Base-by-base conservation (phyloP, 441 rosid genomes). In the Francoa sonchifolia region DNA sequence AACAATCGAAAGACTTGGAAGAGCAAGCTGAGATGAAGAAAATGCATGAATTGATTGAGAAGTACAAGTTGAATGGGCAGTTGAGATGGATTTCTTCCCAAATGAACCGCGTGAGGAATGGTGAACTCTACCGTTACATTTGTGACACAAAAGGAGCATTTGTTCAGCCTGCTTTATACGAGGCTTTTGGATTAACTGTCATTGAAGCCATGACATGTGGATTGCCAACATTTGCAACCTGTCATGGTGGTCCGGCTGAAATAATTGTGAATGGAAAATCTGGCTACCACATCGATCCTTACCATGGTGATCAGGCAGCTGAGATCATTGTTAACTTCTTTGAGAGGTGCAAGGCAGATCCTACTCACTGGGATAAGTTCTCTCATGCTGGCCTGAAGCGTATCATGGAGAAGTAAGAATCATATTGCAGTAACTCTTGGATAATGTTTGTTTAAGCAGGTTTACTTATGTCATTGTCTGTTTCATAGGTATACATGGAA, bases 131-230 rank as follows among this genome's bases (percentile, higher is more conserved):
- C 59, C 75, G 97, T 0, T 78, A 59, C 76, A 81, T 88, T 10
- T 72, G 82, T 41, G 97, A 88, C 58, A 71, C 76, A 1, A 83
- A 62, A 63, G 97, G 97, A 19, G 97, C 75, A 4, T 88, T 88
- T 5, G 95, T 83, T 53, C 97, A 88, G 73, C 95, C 97, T 0
- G 95, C 95, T 2, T 1, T 83, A 18, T 88, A 88, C 10, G 97
- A 88, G 50, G 97, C 97, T 2, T 88, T 88, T 18, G 97, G 97
- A 0, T 53, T 88, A 50, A 87, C 97, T 0, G 97, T 83, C 8
- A 81, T 88, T 2, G 97, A 88, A 74, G 87, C 97, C 50, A 88
- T 88, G 97, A 69, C 87, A 16, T 88, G 95, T 55, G 97, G 97
- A 2, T 47, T 87, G 58, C 97, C 95, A 0, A 87, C 95, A 12